Conservation (phyloP, 2,329 filamentous ascomycete species). For the Verticillium klebahnii region DNA sequence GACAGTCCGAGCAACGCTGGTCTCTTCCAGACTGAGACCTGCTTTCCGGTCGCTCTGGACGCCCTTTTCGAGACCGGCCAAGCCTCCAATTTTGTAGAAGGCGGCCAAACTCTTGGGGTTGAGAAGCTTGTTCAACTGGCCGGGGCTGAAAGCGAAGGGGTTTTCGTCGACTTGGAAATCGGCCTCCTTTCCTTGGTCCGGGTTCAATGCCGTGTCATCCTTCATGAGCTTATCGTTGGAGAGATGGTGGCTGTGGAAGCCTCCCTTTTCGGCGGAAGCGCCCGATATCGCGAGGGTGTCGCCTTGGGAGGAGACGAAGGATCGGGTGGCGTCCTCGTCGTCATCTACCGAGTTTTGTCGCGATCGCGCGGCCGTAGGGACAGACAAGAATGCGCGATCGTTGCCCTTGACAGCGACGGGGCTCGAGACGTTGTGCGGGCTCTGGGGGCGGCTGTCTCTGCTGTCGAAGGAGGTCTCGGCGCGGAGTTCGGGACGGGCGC, state of each 20-base stretch:
- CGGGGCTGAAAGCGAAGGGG: constrained; percentile 79
- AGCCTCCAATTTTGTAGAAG: constrained; percentile 74
- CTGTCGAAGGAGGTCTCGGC: constrained; percentile 60
- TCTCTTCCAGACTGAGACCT: constrained; percentile 76
- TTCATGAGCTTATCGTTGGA: constrained; percentile 55
- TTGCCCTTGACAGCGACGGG: constrained; percentile 42
- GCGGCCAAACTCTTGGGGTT: constrained; percentile 84
- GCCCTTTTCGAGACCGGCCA: constrained; percentile 74
- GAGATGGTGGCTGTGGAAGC: constrained; percentile 28
- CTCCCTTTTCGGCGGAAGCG: constrained; percentile 38
- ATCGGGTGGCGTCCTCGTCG: constrained; percentile 53
- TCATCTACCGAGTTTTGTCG: constrained; percentile 68
- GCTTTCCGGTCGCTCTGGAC: constrained; percentile 66
- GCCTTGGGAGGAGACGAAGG: constrained; percentile 53
- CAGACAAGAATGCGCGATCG: constrained; percentile 56
- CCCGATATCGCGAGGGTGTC: constrained; percentile 55
- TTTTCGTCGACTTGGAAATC: constrained; percentile 76
- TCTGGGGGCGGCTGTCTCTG: constrained; percentile 62
- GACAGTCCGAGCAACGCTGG: constrained; percentile 56
- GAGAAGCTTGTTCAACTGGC: constrained; percentile 80
- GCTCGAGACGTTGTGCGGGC: constrained; percentile 67
- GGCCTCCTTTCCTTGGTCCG: constrained; percentile 69
- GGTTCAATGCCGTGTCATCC: constrained; percentile 65
- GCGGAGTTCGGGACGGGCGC: constrained; percentile 38
- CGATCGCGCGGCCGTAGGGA: constrained; percentile 57